A percentile compares a stretch with the other conserved stretches of the same genome.
These are phyloP conservation scores for Chlorella sorokiniana DNA, from an alignment of 139 green algal genomes.

Conservation along the genomic window DNA sequence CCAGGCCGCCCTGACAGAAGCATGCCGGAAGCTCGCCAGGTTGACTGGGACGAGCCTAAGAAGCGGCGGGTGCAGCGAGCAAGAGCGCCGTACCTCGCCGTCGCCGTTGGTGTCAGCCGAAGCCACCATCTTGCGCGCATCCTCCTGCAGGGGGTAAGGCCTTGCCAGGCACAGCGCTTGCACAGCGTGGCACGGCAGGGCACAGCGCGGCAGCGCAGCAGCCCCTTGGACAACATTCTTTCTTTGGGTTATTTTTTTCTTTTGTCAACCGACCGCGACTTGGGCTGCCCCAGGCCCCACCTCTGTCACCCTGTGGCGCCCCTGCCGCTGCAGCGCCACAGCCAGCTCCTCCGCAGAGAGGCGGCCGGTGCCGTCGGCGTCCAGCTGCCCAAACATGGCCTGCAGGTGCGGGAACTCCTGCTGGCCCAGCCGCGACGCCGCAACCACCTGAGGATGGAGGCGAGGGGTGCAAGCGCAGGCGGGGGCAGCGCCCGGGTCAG, in stretches of 20 bases:
- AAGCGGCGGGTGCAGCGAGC: neutral
- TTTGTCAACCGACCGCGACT: too few relatives aligned
- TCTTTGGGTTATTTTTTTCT: too few relatives aligned
- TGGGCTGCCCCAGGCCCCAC: slow-evolving; percentile 1
- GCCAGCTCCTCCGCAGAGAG: slow-evolving; percentile 10
- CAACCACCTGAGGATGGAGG: neutral
- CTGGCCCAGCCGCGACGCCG: neutral
- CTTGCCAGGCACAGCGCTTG: too few relatives aligned
- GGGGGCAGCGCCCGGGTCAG: neutral
- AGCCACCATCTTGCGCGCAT: slow-evolving; percentile 5
- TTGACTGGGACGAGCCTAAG: neutral
- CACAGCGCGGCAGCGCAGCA: neutral
- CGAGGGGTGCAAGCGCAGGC: neutral
- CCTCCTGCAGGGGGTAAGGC: too few relatives aligned
- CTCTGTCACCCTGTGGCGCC: neutral
- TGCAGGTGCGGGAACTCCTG: slow-evolving; percentile 4
- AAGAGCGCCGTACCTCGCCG: slow-evolving; percentile 2
- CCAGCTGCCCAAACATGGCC: slow-evolving; percentile 6
- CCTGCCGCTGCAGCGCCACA: slow-evolving; percentile 26
- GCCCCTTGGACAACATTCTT: neutral
- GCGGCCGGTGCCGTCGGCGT: neutral
- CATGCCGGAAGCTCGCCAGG: neutral
- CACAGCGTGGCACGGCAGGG: neutral
- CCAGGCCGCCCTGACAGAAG: too few relatives aligned
- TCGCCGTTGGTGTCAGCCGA: slow-evolving; percentile 22